Evolutionary conservation across 331 rosid genomes (phyloP).

Genomic region (Quercus lobata): DNA sequence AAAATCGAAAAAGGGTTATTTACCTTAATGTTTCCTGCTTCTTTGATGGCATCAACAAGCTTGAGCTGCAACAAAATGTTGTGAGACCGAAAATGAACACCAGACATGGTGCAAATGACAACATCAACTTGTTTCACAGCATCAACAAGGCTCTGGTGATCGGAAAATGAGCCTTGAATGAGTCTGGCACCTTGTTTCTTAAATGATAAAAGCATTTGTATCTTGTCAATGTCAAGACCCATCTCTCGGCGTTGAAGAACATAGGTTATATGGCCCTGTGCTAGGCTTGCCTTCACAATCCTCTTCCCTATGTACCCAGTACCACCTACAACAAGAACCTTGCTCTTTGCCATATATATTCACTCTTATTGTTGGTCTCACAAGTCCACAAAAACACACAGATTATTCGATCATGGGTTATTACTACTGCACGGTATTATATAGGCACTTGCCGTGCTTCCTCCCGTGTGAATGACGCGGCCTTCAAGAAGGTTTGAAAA

Average conservation of each 20-base stretch:
- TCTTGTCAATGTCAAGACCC: conserved; percentile 66
- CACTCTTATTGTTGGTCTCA: too few species aligned
- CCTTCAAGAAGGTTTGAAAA: too few species aligned
- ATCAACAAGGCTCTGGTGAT: conserved; percentile 55
- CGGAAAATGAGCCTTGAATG: conserved; percentile 61
- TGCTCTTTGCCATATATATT: conserved; percentile 50
- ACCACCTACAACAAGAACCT: conserved; percentile 81
- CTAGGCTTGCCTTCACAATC: conserved; percentile 63
- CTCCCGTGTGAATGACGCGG: too few species aligned
- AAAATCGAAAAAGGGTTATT: neutral
- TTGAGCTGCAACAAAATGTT: conserved; percentile 67
- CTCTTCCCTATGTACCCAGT: conserved; percentile 80
- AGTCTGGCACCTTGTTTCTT: conserved; percentile 72
- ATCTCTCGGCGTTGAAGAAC: conserved; percentile 67
- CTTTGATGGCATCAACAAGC: conserved; percentile 72
- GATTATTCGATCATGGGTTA: too few species aligned
- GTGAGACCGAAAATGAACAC: conserved; percentile 71
- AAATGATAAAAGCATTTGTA: conserved; percentile 56
- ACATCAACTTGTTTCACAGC: conserved; percentile 71
- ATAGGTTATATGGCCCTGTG: conserved; percentile 60
- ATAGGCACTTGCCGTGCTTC: too few species aligned
- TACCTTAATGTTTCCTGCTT: conserved; percentile 82
- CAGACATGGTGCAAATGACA: conserved; percentile 76
- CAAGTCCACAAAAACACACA: too few species aligned
- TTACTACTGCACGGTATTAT: too few species aligned